These are phyloP conservation scores for Monosporascus sp. DNA, from an alignment of 2,329 filamentous ascomycete genomes.

Conservation along the genomic window DNA sequence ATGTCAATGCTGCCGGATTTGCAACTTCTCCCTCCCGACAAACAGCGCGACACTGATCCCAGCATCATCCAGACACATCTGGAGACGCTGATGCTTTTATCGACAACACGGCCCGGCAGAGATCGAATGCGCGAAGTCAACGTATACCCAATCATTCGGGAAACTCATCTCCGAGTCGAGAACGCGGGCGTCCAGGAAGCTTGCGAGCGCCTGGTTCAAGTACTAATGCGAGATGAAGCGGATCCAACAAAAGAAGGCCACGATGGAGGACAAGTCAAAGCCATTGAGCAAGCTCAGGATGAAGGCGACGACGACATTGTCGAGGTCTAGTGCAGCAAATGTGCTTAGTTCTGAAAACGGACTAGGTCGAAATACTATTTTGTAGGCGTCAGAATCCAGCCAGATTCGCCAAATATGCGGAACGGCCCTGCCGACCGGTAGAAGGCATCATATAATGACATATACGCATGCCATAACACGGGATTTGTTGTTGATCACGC, in stretches of 20 bases:
- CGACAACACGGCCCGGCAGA: constrained; percentile 69
- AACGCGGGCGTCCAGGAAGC: constrained; percentile 77
- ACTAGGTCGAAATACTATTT: constrained; percentile 3
- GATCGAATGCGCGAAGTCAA: constrained; percentile 70
- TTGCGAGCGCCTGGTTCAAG: constrained; percentile 85
- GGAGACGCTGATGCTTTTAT: constrained; percentile 80
- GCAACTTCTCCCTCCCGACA: constrained; percentile 84
- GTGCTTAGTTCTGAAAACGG: constrained; percentile 1
- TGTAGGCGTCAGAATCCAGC: not conserved
- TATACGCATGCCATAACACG: too few species aligned
- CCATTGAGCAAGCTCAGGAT: constrained; percentile 22
- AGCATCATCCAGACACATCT: constrained; percentile 81
- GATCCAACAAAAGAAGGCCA: constrained; percentile 34
- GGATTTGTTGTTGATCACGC: not conserved
- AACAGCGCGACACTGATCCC: constrained; percentile 72
- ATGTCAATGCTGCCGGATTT: constrained; percentile 84
- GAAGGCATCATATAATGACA: too few species aligned
- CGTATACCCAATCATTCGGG: constrained; percentile 84
- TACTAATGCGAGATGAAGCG: constrained; percentile 76
- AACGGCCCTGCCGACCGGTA: too few species aligned
- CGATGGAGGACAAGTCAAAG: constrained; percentile 29
- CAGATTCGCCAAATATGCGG: too few species aligned
- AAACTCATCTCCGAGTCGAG: constrained; percentile 73
- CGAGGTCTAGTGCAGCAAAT: constrained; percentile 38
- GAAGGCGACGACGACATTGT: constrained; percentile 43